These are phyloP conservation scores for Dendrocalamus sinicus DNA, from an alignment of 176 grass and related monocot genomes.

Conservation along the genomic window DNA sequence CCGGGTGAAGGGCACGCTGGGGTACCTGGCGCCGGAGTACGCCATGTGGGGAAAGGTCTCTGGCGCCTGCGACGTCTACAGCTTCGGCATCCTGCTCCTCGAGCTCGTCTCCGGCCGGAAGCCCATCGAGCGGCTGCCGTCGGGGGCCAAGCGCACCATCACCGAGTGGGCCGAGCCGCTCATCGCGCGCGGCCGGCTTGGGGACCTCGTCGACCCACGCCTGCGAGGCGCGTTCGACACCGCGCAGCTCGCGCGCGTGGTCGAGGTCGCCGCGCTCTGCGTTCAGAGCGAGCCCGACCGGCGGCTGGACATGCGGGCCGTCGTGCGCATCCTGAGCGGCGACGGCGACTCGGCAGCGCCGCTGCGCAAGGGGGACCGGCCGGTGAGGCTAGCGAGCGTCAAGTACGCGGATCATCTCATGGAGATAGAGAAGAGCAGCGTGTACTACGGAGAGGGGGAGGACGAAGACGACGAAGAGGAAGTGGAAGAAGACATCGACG, in stretches of 20 bases:
- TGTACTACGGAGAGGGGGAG: slow-evolving; percentile 28
- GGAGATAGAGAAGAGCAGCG: slow-evolving; percentile 56
- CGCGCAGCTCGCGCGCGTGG: slow-evolving; percentile 45
- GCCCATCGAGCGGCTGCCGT: slow-evolving; percentile 60
- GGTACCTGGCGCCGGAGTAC: slow-evolving; percentile 43
- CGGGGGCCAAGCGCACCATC: slow-evolving; percentile 55
- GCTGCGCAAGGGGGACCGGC: background rate
- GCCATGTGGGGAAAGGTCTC: slow-evolving; percentile 83
- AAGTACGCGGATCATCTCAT: slow-evolving; percentile 58
- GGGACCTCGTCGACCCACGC: slow-evolving; percentile 56
- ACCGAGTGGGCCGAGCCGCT: slow-evolving; percentile 65
- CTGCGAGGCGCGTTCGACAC: slow-evolving; percentile 52
- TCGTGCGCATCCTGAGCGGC: slow-evolving; percentile 54
- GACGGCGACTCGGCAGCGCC: background rate
- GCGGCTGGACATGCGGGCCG: slow-evolving; percentile 53
- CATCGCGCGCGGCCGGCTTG: slow-evolving; percentile 46
- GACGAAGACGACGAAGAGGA: background rate
- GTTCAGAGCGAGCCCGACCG: slow-evolving; percentile 45
- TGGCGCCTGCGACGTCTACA: slow-evolving; percentile 67
- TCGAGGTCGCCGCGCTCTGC: slow-evolving; percentile 57
- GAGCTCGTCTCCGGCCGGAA: slow-evolving; percentile 51
- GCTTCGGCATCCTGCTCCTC: slow-evolving; percentile 70
- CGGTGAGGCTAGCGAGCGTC: slow-evolving; percentile 55
- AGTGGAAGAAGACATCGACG: background rate
- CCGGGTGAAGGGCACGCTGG: slow-evolving; percentile 68